Base-by-base conservation (phyloP, 139 green algal species). In the Chlorella sp. region DNA sequence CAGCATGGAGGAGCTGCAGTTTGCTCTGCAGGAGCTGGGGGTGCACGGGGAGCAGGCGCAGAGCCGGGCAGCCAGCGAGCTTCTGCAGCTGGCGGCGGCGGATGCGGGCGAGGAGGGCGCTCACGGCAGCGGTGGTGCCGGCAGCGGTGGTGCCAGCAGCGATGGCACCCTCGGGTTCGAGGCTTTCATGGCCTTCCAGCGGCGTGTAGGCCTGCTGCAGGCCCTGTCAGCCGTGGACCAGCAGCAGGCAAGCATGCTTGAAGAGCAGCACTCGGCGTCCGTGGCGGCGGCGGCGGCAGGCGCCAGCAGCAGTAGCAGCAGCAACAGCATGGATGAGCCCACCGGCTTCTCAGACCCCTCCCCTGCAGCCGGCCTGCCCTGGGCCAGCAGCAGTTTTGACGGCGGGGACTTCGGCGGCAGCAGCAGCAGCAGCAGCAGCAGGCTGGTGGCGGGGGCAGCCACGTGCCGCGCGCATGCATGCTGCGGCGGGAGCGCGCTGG, bases 11-110 rank as follows among this genome's bases (percentile, higher is more conserved):
- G 94, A 96, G 86, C 80, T 96, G 3, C 68, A 88, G 21, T 66
- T 86, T n/a, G 53, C 92, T 48, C 75, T 96, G 60, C 32, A 78
- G 26, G 93, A 95, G 34, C 90, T 96, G n/a, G 94, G 94, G 4
- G 77, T 91, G 69, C 84, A 36, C 11, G 83, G 26, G 39, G 76
- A 16, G 64, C n/a, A 37, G 60, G 78, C 40, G 21, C 87, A 71
- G 78, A 81, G 68, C 68, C 66, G 66, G 12, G 84, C 84, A 24
- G 84, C 84, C 16, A 39, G 66, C 2, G 84, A 88, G 39, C 84
- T 88, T 34, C 86, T 89, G 75, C 73, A 83, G 75, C 73, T 89
- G 86, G 75, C 86, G 26, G 21, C 73, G 0, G 86, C 86, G 15
- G 73, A 89, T 19, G 69, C 37, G 14, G 75, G 30, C 18, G 75